Evolutionary conservation across 805 yeast genomes (phyloP), one percentile per base, ranked within the genome.

Genomic region (Candida incommunis): DNA sequence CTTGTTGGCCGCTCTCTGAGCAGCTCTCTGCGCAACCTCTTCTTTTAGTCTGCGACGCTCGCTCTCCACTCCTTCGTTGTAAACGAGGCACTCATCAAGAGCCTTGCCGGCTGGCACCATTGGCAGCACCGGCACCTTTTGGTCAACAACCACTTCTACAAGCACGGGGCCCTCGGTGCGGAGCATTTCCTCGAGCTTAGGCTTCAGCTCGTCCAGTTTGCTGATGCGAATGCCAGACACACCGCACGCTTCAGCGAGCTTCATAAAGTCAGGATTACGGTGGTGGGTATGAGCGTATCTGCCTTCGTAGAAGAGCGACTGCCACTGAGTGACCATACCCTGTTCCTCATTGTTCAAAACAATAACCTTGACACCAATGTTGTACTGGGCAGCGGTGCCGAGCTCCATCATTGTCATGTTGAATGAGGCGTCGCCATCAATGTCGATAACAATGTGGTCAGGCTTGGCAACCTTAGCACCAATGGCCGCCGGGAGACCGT

Each of bases 281-380:
- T 92, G 98, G 68, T 92, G 97, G 22, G 98, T 90, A 67, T 92
- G 97, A n/a, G 96, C 75, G 65, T 85, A 92, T 68, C 98, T 79
- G 67, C 90, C 90, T 65, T 90, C 95, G 68, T 92, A 92, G 72
- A 92, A 92, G 50, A 92, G 70, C 11, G 96, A 82, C 71, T 92
- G 98, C 98, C 98, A 92, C 67, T 92, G 98, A 13, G 97, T 90
- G 46, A 92, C 98, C 98, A 92, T 92, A 62, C 98, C 98, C 71
- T 92, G 98, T 70, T 92, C 98, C 70, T 90, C 97, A 65, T 92
- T 92, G 68, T 92, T 92, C 61, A 92, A 71, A 46, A 92, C 80
- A 63, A 86, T 72, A 49, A 85, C 75, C 71, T 92, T 92, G 52
- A 92, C 81, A 47, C 96, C 96, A 43, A 95, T 81, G 50, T 72